These are phyloP conservation scores for Scleroderma citrinum DNA, from an alignment of 768 basidiomycete species.

Conservation along the genomic window DNA sequence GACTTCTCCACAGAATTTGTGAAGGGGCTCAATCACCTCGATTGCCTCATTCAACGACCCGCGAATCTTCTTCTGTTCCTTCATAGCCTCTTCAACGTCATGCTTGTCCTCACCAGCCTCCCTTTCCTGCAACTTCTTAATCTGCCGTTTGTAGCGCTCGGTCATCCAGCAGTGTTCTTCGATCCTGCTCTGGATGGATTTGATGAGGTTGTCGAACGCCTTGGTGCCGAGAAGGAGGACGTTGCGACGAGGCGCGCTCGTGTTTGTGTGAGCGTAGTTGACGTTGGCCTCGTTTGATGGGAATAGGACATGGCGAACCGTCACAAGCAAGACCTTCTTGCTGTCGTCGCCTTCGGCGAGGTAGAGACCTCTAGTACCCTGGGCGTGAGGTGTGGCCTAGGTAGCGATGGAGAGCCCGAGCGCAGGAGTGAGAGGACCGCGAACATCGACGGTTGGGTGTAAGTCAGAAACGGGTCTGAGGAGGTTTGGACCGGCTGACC, in stretches of 20 bases:
- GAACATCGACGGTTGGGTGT: too few relatives aligned
- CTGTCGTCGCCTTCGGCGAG: slow-evolving; percentile 15
- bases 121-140: slow-evolving; percentile 12
- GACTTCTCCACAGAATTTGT: slow-evolving; percentile 13
- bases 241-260: slow-evolving; percentile 11
- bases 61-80: slow-evolving; percentile 7
- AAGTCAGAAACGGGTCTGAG: too few relatives aligned
- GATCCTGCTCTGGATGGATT: slow-evolving; percentile 12
- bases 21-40: slow-evolving; percentile 18
- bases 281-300: slow-evolving; percentile 9
- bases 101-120: too few relatives aligned
- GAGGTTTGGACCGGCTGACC: slow-evolving; percentile 26
- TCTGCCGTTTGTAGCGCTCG: slow-evolving; percentile 17
- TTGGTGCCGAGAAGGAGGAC: slow-evolving; percentile 13
- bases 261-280: too few relatives aligned
- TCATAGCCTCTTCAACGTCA: slow-evolving; percentile 8
- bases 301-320: slow-evolving; percentile 24
- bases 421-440: too few relatives aligned
- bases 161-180: slow-evolving; percentile 12
- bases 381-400: slow-evolving; percentile 13
- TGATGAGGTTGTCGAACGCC: slow-evolving; percentile 8
- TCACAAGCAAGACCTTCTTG: slow-evolving; percentile 22
- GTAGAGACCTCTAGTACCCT: slow-evolving; percentile 32
- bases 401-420: too few relatives aligned
- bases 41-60: slow-evolving; percentile 11